Evolutionary conservation across 768 basidiomycete genomes (phyloP).

Genomic region (Suillus luteus): DNA sequence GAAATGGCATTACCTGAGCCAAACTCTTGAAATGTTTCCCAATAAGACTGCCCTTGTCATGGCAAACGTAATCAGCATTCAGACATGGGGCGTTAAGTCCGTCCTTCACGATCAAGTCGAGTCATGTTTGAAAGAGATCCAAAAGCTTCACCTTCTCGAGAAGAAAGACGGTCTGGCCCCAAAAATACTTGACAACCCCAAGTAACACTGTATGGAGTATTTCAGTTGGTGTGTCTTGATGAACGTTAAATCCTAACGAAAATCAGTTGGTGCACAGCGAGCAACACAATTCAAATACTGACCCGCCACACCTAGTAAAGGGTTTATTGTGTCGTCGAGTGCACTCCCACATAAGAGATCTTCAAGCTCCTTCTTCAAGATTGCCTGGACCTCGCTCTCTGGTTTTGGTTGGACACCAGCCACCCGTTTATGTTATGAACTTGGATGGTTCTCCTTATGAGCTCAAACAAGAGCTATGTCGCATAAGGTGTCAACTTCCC

Average conservation of each 20-base stretch:
- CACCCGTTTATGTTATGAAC: too few species aligned
- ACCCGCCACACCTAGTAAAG: too few species aligned
- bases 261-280: too few species aligned
- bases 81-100: constrained; percentile 31
- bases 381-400: constrained; percentile 5
- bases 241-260: constrained; percentile 25
- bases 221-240: constrained; percentile 33
- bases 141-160: constrained; percentile 28
- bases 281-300: too few species aligned
- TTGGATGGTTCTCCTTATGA: too few species aligned
- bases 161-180: constrained; percentile 23
- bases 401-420: neutral
- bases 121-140: constrained; percentile 22
- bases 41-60: constrained; percentile 33
- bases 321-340: too few species aligned
- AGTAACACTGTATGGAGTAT: constrained; percentile 38
- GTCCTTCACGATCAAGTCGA: constrained; percentile 25
- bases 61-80: constrained; percentile 33
- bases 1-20: constrained; percentile 31
- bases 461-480: too few species aligned
- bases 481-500: too few species aligned
- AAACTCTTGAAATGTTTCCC: constrained; percentile 37
- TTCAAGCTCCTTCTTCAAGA: too few species aligned
- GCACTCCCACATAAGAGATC: too few species aligned
- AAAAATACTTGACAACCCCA: constrained; percentile 36